These are phyloP conservation scores for Leccinum subgranulosum DNA, from an alignment of 768 basidiomycete genomes.

Conservation along the genomic window DNA sequence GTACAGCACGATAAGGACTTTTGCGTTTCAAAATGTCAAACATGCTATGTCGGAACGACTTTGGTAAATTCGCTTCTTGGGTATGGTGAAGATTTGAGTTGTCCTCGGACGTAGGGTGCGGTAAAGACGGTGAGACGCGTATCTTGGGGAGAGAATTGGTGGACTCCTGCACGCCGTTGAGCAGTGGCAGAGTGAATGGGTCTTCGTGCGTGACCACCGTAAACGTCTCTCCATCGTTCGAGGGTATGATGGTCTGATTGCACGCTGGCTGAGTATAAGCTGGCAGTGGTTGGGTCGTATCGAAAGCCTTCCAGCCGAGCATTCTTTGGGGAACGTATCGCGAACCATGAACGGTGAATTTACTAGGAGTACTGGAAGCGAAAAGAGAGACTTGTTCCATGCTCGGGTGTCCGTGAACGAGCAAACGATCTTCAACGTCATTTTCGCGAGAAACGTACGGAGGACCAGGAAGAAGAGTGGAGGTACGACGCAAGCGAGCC, in stretches of 20 bases:
- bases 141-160: conserved; percentile 4
- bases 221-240: conserved; percentile 23
- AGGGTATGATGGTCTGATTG: conserved; percentile 17
- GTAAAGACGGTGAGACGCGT: background rate
- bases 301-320: conserved; percentile 8
- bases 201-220: conserved; percentile 22
- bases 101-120: background rate
- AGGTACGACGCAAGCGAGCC: conserved; percentile 6
- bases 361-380: conserved; percentile 26
- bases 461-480: conserved; percentile 24
- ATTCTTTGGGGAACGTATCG: conserved; percentile 18
- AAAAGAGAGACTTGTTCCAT: conserved; percentile 29
- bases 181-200: conserved; percentile 17
- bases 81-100: background rate
- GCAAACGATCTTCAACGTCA: conserved; percentile 13
- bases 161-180: background rate
- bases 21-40: conserved; percentile 22
- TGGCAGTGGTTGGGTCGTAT: background rate
- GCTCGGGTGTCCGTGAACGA: conserved; percentile 16
- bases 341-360: conserved; percentile 28
- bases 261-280: conserved; percentile 1
- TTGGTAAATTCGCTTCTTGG: conserved; percentile 1
- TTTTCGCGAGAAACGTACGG: conserved; percentile 23
- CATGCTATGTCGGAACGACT: conserved; percentile 20
- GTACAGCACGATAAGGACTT: background rate